A percentile compares a stretch with the other conserved stretches of the same genome.
Conservation (phyloP, 345 rosid genomes). For the Brassica incana region DNA sequence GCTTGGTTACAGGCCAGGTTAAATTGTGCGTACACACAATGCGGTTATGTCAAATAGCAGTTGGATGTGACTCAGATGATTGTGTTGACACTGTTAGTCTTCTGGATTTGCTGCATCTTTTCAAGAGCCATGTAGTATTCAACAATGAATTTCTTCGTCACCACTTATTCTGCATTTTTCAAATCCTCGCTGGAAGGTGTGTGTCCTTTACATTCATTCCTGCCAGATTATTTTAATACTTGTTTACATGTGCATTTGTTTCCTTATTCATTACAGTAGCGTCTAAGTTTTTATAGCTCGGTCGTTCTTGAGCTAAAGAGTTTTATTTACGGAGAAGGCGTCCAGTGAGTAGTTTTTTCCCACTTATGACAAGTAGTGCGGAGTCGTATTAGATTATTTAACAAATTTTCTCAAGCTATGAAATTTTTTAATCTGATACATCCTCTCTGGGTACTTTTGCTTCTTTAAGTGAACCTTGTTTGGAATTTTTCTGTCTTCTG, state of each 20-base stretch:
- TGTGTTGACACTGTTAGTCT: constrained; percentile 52
- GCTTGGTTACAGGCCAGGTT: constrained; percentile 75
- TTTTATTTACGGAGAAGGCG: not conserved
- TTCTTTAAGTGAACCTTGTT: not conserved
- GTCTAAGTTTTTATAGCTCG: not conserved
- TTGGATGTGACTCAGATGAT: constrained; percentile 49
- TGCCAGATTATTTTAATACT: constrained; percentile 12
- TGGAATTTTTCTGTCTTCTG: constrained; percentile 19
- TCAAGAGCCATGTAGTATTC: constrained; percentile 68
- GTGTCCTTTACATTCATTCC: constrained; percentile 22
- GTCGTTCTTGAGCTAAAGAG: constrained; percentile 14
- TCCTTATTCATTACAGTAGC: constrained; percentile 14
- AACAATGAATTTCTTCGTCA: constrained; percentile 81
- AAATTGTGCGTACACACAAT: constrained; percentile 73
- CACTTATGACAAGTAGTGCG: not conserved
- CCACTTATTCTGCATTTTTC: constrained; percentile 79
- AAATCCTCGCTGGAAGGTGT: constrained; percentile 83
- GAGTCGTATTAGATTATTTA: constrained; percentile 8
- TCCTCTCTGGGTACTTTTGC: constrained; percentile 11
- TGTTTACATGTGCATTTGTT: constrained; percentile 19
- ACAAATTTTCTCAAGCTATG: constrained; percentile 3
- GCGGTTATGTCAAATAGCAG: constrained; percentile 77
- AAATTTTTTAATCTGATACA: not conserved
- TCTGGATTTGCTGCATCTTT: constrained; percentile 63
- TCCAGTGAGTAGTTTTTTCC: not conserved